phyloP scores from a whole-genome alignment of 306 rosid species.

The Psophocarpus tetragonolobus region DNA sequence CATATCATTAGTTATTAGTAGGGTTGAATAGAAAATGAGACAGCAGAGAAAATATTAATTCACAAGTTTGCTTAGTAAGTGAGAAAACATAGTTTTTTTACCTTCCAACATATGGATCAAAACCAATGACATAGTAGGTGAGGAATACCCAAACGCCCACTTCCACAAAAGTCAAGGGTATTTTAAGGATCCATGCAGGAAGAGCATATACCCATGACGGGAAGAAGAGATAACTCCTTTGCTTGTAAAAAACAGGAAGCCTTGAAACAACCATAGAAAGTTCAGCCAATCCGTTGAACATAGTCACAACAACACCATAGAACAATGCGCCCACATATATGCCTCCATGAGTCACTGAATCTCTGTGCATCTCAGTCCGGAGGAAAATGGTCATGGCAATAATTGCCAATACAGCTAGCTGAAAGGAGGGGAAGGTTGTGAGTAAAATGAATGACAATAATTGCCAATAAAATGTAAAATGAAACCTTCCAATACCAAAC shows the following conservation, averaged over 20 bases:
- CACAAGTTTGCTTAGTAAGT: neutral
- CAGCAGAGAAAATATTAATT: neutral
- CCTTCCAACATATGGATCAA: slow-evolving; percentile 62
- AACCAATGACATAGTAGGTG: slow-evolving; percentile 70
- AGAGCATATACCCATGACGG: slow-evolving; percentile 67
- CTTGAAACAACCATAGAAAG: slow-evolving; percentile 54
- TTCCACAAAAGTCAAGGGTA: slow-evolving; percentile 53
- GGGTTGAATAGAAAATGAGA: neutral
- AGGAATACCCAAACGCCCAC: slow-evolving; percentile 58
- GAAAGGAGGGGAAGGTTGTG: neutral
- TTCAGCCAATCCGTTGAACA: slow-evolving; percentile 69
- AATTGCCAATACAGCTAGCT: slow-evolving; percentile 50
- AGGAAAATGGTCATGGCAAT: slow-evolving; percentile 59
- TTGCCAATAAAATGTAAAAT: neutral
- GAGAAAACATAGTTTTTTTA: slow-evolving; percentile 8
- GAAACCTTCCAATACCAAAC: slow-evolving; percentile 28
- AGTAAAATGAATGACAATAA: neutral
- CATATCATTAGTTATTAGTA: neutral
- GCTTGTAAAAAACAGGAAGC: slow-evolving; percentile 70
- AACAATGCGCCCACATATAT: slow-evolving; percentile 57
- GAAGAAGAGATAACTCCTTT: slow-evolving; percentile 57
- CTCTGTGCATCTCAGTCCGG: slow-evolving; percentile 58
- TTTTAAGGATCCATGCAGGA: slow-evolving; percentile 62
- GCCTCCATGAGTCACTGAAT: slow-evolving; percentile 54
- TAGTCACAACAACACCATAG: slow-evolving; percentile 41